Evolutionary conservation across 2,329 filamentous ascomycete species (phyloP).

Genomic region (Monilinia polystroma): DNA sequence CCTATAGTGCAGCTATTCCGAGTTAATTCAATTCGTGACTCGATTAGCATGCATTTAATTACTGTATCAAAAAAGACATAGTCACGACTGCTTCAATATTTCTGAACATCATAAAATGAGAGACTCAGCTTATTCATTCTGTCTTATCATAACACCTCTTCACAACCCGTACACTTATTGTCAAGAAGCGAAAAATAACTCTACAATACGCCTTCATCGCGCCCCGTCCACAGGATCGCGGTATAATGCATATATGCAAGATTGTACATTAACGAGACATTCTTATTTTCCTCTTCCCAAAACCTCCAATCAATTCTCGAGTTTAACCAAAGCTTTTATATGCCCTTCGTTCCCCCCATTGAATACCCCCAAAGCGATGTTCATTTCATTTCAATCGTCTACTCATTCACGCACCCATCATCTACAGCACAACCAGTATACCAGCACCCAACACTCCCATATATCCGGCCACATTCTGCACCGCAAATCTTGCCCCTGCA

Average conservation of each 20-base stretch:
- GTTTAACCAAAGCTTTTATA: not conserved
- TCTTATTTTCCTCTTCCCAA: not conserved
- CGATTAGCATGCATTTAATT: not conserved
- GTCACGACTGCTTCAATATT: not conserved
- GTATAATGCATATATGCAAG: conserved; percentile 16
- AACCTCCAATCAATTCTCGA: not conserved
- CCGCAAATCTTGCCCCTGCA: not conserved
- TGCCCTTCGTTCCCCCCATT: not conserved
- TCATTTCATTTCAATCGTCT: not conserved
- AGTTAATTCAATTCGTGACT: too few relatives aligned
- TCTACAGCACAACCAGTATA: conserved; percentile 9
- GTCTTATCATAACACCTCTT: not conserved
- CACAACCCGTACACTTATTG: not conserved
- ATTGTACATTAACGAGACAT: conserved; percentile 10
- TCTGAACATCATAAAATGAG: not conserved
- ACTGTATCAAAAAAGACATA: not conserved
- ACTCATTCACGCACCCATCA: not conserved
- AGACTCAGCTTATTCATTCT: not conserved
- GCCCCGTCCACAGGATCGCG: conserved; percentile 12
- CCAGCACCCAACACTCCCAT: conserved; percentile 10
- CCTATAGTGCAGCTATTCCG: too few relatives aligned
- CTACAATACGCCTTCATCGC: conserved; percentile 13
- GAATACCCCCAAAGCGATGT: not conserved
- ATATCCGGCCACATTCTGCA: not conserved
- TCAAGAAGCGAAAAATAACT: not conserved